A percentile compares a stretch with the other conserved stretches of the same genome.
phyloP scores from a whole-genome alignment of 805 yeast genomes.

The Ogataea allantospora region DNA sequence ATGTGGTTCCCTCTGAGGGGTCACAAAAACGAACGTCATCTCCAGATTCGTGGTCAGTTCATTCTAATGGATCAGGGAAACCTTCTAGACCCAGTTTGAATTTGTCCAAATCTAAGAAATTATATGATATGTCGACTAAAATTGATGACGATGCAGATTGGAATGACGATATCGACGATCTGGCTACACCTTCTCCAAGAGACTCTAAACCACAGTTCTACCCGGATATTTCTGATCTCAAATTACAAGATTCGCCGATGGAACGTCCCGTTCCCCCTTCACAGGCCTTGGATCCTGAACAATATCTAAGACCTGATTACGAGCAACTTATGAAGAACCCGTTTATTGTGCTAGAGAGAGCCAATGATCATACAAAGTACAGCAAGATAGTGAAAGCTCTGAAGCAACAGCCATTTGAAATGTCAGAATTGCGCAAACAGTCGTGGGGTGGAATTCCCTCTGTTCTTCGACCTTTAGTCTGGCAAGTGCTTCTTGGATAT shows the following conservation, averaged over 20 bases:
- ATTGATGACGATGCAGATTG: conserved; percentile 86
- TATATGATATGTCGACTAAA: conserved; percentile 26
- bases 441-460: conserved; percentile 95
- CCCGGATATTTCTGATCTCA: conserved; percentile 22
- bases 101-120: conserved; percentile 7
- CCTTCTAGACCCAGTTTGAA: conserved; percentile 18
- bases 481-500: conserved; percentile 91
- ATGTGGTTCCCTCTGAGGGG: conserved; percentile 27
- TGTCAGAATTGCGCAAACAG: conserved; percentile 67
- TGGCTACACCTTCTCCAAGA: conserved; percentile 31
- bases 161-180: conserved; percentile 69
- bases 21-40: conserved; percentile 18
- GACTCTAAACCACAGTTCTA: conserved; percentile 16
- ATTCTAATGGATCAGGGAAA: conserved; percentile 14
- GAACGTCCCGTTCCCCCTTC: no score
- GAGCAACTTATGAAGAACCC: conserved; percentile 44
- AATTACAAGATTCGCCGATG: conserved; percentile 9
- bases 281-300: no score
- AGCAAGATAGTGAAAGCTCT: conserved; percentile 65
- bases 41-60: conserved; percentile 19
- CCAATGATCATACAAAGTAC: conserved; percentile 53
- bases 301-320: conserved; percentile 31
- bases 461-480: conserved; percentile 73
- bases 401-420: conserved; percentile 53
- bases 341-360: conserved; percentile 34